Evolutionary conservation across 495 filamentous ascomycete species (phyloP), one percentile per base, ranked within the genome.

Genomic region (Copromyces sp.): DNA sequence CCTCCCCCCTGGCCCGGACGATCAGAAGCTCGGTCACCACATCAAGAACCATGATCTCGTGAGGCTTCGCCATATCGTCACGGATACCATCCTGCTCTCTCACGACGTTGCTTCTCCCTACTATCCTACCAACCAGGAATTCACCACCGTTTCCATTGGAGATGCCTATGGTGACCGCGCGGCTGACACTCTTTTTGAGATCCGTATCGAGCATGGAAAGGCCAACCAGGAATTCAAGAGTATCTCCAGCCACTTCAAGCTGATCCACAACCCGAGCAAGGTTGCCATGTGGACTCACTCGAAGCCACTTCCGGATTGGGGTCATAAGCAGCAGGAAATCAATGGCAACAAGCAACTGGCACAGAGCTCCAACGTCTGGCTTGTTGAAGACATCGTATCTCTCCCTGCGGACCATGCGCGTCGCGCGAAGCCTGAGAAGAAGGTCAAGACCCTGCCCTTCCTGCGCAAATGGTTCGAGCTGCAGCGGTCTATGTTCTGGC

Each of bases 211-310:
- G 76, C 89, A 91, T 74, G 93, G 90, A 77, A 98, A 98, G 79
- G 75, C 83, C 3, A 84, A 84, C n/a, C 91, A 95, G 77, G 89
- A 95, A 65, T 95, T 98, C 85, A 93, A 93, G 81, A 95, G 91
- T 70, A 87, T 95, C 75, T 89, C 96, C 3, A 90, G 93, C 72
- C 91, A 96, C 79, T 95, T 99, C 89, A 98, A 98, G 82, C 86
- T 99, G 61, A 87, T 99, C 75, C 95, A 99, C 79, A 87, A 91
- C 73, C 94, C 95, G 2, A 94, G 93, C 72, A 94, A 94, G 74
- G 95, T 99, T 39, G 95, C 96, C 72, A 95, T 99, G 94, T 99
- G 95, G 95, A 99, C 95, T 3, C 95, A 97, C 80, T 90, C 92
- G 8, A 94, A 89, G 40, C 93, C 95, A 24, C 90, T 99, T 17